phyloP scores from a whole-genome alignment of 352 stramenopile genomes.

The Globisporangium sylvaticum region DNA sequence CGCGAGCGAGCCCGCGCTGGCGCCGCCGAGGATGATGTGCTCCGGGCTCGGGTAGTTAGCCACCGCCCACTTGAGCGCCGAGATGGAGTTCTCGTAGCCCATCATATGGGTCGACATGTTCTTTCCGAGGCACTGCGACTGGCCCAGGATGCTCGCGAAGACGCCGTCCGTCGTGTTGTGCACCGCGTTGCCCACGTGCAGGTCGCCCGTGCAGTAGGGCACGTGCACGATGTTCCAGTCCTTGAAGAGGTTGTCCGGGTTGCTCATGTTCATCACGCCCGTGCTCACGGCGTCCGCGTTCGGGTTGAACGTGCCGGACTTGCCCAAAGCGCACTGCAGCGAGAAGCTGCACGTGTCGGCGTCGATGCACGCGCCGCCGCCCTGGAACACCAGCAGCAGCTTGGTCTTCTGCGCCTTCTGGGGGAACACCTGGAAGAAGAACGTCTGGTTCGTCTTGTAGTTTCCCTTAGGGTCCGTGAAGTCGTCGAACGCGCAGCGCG shows the following conservation, averaged over 20 bases:
- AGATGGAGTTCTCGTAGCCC: slow-evolving; percentile 32
- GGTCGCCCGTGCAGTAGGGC: slow-evolving; percentile 68
- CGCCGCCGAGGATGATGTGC: slow-evolving; percentile 28
- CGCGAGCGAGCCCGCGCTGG: slow-evolving; percentile 31
- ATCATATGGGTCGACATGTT: slow-evolving; percentile 28
- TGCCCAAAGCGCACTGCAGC: slow-evolving; percentile 27
- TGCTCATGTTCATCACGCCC: slow-evolving; percentile 38
- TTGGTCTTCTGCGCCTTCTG: slow-evolving; percentile 27
- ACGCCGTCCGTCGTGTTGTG: slow-evolving; percentile 7
- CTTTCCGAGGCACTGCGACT: slow-evolving; percentile 21
- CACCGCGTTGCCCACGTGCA: slow-evolving; percentile 49
- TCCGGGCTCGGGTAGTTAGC: slow-evolving; percentile 38
- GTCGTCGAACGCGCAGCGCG: slow-evolving; percentile 23
- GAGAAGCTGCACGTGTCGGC: slow-evolving; percentile 34
- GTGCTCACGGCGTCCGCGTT: slow-evolving; percentile 22
- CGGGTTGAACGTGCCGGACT: slow-evolving; percentile 23
- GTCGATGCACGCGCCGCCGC: slow-evolving; percentile 33
- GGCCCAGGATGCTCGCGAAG: slow-evolving; percentile 22
- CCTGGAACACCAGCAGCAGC: slow-evolving; percentile 27
- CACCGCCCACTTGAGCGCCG: slow-evolving; percentile 30
- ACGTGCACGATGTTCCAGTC: slow-evolving; percentile 75
- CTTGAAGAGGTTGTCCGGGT: slow-evolving; percentile 55
- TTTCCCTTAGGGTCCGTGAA: slow-evolving; percentile 2
- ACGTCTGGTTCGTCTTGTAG: slow-evolving; percentile 23
- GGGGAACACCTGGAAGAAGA: slow-evolving; percentile 51